phyloP scores from a whole-genome alignment of 805 yeast genomes.

The Torulaspora indica region DNA sequence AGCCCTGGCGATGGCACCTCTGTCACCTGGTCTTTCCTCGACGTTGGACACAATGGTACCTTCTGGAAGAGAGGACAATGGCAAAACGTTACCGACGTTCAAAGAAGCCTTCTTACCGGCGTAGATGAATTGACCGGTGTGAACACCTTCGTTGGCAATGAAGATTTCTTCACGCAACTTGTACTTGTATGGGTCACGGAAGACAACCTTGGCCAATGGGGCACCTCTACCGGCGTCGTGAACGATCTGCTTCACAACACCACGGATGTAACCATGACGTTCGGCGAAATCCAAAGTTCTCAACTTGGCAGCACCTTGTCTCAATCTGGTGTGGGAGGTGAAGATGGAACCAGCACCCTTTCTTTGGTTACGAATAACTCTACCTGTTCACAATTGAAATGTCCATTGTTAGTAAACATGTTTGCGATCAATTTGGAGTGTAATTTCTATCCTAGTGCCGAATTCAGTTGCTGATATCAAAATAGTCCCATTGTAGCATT shows the following conservation, averaged over 20 bases:
- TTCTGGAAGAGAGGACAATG: constrained; percentile 96
- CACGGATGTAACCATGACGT: constrained; percentile 99
- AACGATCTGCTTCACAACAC: constrained; percentile 96
- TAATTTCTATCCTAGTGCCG: background rate
- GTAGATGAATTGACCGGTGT: constrained; percentile 98
- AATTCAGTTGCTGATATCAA: background rate
- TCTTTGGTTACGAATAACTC: constrained; percentile 99
- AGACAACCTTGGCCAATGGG: constrained; percentile 97
- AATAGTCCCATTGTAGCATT: too few species aligned
- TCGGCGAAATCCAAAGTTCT: constrained; percentile 99
- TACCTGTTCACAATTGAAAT: constrained; percentile 50
- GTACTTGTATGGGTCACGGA: constrained; percentile 99
- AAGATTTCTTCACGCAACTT: constrained; percentile 96
- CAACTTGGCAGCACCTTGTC: constrained; percentile 99
- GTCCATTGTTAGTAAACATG: constrained; percentile 18
- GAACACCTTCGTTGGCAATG: constrained; percentile 99
- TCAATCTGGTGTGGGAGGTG: constrained; percentile 99
- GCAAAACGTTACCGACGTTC: constrained; percentile 95
- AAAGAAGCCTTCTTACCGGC: constrained; percentile 98
- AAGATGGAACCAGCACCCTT: constrained; percentile 99
- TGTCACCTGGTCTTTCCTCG: constrained; percentile 98
- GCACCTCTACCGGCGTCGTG: constrained; percentile 99
- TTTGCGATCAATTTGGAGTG: background rate
- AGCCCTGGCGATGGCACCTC: constrained; percentile 99
- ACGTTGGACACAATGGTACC: constrained; percentile 99